Percentiles rank a stretch among this genome's conserved stretches.
phyloP scores from a whole-genome alignment of 164 flowering plant species.

The Macadamia tetraphylla region DNA sequence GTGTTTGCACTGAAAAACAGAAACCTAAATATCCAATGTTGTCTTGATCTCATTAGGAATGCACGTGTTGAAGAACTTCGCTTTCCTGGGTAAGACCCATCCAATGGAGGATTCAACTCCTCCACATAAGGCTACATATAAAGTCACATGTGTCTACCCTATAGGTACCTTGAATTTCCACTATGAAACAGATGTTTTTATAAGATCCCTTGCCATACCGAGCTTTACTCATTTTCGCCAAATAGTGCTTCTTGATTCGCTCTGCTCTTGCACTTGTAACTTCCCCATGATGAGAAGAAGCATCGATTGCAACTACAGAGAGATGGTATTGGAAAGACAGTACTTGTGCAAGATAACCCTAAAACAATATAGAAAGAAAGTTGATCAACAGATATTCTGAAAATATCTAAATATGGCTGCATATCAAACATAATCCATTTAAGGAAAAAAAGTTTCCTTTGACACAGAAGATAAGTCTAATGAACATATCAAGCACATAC shows the following conservation, averaged over 20 bases:
- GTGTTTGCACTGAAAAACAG: no score
- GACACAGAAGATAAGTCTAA: not conserved
- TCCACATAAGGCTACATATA: not conserved
- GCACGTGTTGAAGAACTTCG: no score
- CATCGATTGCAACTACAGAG: slow-evolving; percentile 79
- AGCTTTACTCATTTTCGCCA: slow-evolving; percentile 47
- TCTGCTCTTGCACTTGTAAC: slow-evolving; percentile 69
- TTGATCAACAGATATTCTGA: not conserved
- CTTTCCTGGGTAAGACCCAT: not conserved
- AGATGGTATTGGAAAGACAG: slow-evolving; percentile 70
- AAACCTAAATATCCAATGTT: no score
- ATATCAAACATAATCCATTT: no score
- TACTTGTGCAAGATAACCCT: slow-evolving; percentile 95
- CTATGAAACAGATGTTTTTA: not conserved
- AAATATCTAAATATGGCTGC: no score
- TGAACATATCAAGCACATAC: not conserved
- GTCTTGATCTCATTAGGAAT: no score
- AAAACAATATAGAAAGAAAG: slow-evolving; percentile 11
- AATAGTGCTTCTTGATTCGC: slow-evolving; percentile 72
- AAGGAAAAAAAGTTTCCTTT: not conserved
- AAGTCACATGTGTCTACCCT: not conserved
- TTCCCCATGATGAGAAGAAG: slow-evolving; percentile 77
- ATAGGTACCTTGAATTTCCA: slow-evolving; percentile 6
- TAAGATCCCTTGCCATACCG: slow-evolving; percentile 28
- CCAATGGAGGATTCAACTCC: not conserved